Percentiles rank a stretch among this genome's conserved stretches.
These are phyloP conservation scores for Pyronema domesticum DNA, from an alignment of 495 filamentous ascomycete genomes.

Conservation along the genomic window DNA sequence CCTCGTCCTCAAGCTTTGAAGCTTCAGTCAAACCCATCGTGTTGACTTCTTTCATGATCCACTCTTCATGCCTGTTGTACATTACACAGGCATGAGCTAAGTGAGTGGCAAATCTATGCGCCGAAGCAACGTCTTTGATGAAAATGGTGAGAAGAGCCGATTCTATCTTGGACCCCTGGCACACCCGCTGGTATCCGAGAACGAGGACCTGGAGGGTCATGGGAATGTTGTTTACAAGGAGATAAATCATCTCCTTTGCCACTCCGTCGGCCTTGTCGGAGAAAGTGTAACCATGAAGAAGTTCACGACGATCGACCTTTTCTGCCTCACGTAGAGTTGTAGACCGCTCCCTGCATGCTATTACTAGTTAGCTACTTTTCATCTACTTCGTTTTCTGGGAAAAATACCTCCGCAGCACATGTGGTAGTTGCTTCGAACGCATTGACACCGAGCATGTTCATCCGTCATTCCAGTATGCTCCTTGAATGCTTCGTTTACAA, in stretches of 20 bases:
- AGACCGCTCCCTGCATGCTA: too few relatives aligned
- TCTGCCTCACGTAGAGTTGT: too few relatives aligned
- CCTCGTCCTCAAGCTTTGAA: neutral
- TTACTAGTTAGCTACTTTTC: too few relatives aligned
- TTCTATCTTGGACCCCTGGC: neutral
- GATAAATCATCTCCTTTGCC: neutral
- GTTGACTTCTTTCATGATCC: neutral
- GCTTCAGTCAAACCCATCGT: neutral
- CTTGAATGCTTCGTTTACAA: neutral
- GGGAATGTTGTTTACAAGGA: neutral
- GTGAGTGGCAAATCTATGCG: constrained; percentile 11
- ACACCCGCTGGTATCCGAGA: neutral
- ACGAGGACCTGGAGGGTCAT: neutral
- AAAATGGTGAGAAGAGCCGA: constrained; percentile 5
- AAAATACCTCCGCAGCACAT: neutral
- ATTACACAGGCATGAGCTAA: constrained; percentile 12
- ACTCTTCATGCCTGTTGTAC: constrained; percentile 17
- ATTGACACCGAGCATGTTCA: neutral
- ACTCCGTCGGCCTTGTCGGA: too few relatives aligned
- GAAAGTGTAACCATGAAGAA: too few relatives aligned
- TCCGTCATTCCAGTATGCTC: neutral
- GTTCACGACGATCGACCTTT: too few relatives aligned
- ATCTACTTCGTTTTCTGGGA: too few relatives aligned
- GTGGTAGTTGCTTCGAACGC: neutral
- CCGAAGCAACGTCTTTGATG: constrained; percentile 7